Evolutionary conservation across 352 stramenopile species (phyloP).

Genomic region (Phytophthora pini): DNA sequence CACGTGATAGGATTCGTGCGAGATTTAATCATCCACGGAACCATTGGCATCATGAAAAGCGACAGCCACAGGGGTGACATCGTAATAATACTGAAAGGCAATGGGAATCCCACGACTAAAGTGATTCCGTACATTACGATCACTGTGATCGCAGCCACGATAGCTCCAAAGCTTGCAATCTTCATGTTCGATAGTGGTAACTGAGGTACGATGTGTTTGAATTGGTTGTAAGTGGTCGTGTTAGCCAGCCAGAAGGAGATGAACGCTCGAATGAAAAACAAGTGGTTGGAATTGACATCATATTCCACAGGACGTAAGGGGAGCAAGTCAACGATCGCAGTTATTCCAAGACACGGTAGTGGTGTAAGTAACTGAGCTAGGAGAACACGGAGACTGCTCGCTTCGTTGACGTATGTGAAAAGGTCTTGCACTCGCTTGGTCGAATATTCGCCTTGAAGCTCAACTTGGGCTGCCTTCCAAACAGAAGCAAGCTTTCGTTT

Average conservation of each 20-base stretch:
- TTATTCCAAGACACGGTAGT: constrained; percentile 21
- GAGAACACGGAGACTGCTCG: constrained; percentile 6
- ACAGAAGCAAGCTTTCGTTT: constrained; percentile 1
- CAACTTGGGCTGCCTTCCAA: constrained; percentile 22
- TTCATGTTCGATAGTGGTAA: constrained; percentile 10
- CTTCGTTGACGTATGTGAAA: constrained; percentile 11
- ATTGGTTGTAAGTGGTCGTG: constrained; percentile 17
- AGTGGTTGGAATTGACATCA: constrained; percentile 13
- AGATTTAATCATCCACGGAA: constrained; percentile 9
- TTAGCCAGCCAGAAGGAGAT: constrained; percentile 17
- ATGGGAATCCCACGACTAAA: constrained; percentile 34
- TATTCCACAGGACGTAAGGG: constrained; percentile 8
- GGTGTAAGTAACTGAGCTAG: constrained; percentile 16
- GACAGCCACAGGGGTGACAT: constrained; percentile 19
- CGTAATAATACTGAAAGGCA: constrained; percentile 42
- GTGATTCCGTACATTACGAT: constrained; percentile 12
- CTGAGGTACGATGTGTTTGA: constrained; percentile 22
- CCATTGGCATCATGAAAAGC: constrained; percentile 11
- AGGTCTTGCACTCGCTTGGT: constrained; percentile 15
- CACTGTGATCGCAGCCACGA: constrained; percentile 7
- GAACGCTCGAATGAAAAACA: constrained; percentile 25
- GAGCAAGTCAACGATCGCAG: constrained; percentile 17
- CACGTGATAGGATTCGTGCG: constrained; percentile 3
- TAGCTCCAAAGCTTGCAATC: neutral
- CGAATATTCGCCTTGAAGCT: constrained; percentile 27